Conservation (phyloP, 2,329 filamentous ascomycete genomes). For the Apiospora koreana region DNA sequence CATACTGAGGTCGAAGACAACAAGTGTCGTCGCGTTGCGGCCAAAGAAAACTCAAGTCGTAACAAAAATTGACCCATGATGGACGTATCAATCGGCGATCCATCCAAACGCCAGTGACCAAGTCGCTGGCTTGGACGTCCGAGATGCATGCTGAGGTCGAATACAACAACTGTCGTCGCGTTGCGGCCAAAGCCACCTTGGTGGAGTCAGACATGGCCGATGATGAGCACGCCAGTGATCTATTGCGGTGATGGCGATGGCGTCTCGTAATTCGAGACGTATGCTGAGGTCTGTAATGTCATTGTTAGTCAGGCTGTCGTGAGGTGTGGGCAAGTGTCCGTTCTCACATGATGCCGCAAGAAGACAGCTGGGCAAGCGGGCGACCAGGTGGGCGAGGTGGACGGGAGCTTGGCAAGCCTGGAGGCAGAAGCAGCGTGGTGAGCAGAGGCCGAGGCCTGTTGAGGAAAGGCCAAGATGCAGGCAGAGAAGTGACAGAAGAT, state of each 20-base stretch:
- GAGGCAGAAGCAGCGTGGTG: too few relatives aligned
- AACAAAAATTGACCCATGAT: not conserved
- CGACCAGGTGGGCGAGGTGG: too few relatives aligned
- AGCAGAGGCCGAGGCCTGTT: too few relatives aligned
- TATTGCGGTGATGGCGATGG: not conserved
- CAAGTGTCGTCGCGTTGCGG: not conserved
- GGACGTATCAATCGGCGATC: not conserved
- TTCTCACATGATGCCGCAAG: not conserved
- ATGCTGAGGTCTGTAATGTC: not conserved
- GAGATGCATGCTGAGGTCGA: not conserved
- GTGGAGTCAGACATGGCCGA: not conserved
- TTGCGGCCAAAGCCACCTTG: not conserved
- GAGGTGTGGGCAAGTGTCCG: not conserved
- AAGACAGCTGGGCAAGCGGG: not conserved
- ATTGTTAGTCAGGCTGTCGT: too few relatives aligned
- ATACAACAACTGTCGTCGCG: not conserved
- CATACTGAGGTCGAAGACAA: not conserved
- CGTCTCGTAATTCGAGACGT: not conserved
- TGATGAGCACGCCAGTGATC: not conserved
- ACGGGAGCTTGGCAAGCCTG: too few relatives aligned
- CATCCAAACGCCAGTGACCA: not conserved
- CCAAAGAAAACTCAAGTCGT: not conserved
- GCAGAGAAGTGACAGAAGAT: too few relatives aligned
- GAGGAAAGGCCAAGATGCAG: too few relatives aligned
- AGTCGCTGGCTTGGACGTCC: not conserved